Evolutionary conservation across 805 yeast species (phyloP).

Genomic region (Wickerhamomyces strasburgensis): DNA sequence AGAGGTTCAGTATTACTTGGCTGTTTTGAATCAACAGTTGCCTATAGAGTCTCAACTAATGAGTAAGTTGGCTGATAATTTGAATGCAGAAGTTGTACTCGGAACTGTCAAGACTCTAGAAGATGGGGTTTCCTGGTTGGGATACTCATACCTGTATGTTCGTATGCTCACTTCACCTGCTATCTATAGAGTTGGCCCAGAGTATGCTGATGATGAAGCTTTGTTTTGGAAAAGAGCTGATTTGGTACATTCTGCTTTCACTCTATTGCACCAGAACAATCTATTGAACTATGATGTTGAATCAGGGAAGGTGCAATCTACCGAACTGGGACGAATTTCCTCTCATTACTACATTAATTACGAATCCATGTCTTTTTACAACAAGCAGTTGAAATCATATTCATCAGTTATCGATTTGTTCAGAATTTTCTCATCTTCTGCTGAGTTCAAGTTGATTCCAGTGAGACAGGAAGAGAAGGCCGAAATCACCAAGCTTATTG

Average conservation of each 20-base stretch:
- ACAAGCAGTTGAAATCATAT: conserved; percentile 57
- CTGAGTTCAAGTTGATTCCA: conserved; percentile 80
- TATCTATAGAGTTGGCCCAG: conserved; percentile 70
- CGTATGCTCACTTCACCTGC: conserved; percentile 73
- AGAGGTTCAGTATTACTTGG: conserved; percentile 83
- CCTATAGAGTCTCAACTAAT: conserved; percentile 90
- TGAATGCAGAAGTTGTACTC: conserved; percentile 83
- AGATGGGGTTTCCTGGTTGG: conserved; percentile 79
- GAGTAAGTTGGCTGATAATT: conserved; percentile 59
- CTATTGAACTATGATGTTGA: conserved; percentile 53
- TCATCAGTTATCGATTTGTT: conserved; percentile 69
- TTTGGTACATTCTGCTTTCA: conserved; percentile 72
- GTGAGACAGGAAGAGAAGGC: conserved; percentile 80
- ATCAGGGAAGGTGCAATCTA: conserved; percentile 45
- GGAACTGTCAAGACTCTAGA: conserved; percentile 57
- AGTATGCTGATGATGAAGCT: conserved; percentile 45
- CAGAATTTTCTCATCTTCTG: conserved; percentile 71
- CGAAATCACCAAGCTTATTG: conserved; percentile 65
- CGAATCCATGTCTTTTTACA: conserved; percentile 65
- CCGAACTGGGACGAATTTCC: conserved; percentile 78
- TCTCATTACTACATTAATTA: conserved; percentile 81
- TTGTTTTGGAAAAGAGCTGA: conserved; percentile 55
- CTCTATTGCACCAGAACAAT: conserved; percentile 48
- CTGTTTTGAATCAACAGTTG: conserved; percentile 83
- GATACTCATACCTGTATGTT: conserved; percentile 70